Evolutionary conservation across 805 yeast genomes (phyloP).

Genomic region (Candida jianshihensis): DNA sequence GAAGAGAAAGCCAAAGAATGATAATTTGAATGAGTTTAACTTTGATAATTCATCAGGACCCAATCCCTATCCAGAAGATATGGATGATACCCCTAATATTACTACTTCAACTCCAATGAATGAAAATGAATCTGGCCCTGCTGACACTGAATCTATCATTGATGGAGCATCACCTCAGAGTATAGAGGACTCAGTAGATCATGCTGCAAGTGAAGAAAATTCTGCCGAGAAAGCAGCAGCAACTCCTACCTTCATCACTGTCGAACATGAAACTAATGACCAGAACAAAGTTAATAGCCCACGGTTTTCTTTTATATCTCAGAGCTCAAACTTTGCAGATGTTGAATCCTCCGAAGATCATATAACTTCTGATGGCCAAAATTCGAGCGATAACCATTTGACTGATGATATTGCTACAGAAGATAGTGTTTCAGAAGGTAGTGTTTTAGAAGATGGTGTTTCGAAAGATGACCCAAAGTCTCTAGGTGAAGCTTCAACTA

Average conservation of each 20-base stretch:
- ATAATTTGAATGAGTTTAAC: conserved; percentile 41
- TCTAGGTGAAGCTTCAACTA: neutral
- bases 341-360: conserved; percentile 2
- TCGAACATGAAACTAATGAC: neutral
- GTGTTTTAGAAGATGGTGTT: neutral
- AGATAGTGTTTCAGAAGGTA: neutral
- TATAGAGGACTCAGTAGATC: too few species aligned
- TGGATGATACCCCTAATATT: neutral
- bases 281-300: neutral
- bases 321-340: conserved; percentile 1
- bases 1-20: conserved; percentile 43
- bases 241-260: too few species aligned
- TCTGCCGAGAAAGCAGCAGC: too few species aligned
- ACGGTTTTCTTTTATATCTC: neutral
- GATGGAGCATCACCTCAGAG: too few species aligned
- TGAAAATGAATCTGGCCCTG: too few species aligned
- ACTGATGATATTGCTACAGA: too few species aligned
- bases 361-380: neutral
- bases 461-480: too few species aligned
- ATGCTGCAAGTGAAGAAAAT: too few species aligned
- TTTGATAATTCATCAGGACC: conserved; percentile 19
- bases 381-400: neutral
- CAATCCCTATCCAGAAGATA: neutral
- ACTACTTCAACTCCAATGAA: neutral
- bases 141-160: too few species aligned